These are phyloP conservation scores for Phytophthora fragariae DNA, from an alignment of 352 stramenopile genomes.

Conservation along the genomic window DNA sequence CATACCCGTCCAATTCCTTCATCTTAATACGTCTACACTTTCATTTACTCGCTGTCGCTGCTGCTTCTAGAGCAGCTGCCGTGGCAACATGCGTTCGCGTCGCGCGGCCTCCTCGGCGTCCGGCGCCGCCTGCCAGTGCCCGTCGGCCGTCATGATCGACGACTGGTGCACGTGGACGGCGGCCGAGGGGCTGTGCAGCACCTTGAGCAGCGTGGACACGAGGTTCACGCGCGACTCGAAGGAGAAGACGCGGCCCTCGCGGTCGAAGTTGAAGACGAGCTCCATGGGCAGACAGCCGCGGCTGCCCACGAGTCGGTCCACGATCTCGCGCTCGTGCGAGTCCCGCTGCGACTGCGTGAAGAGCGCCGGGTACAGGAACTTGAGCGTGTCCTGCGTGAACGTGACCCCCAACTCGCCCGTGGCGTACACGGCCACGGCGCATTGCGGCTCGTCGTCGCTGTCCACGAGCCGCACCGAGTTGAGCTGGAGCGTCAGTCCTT, in stretches of 20 bases:
- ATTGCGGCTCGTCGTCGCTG: constrained; percentile 33
- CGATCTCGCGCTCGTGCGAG: constrained; percentile 27
- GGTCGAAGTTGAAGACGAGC: constrained; percentile 81
- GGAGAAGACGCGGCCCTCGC: constrained; percentile 76
- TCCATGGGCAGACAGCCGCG: constrained; percentile 37
- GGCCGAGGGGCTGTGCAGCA: constrained; percentile 46
- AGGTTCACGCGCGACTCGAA: constrained; percentile 73
- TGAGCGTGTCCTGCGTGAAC: constrained; percentile 56
- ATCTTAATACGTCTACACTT: neutral
- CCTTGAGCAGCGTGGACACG: constrained; percentile 46
- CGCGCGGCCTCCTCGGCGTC: constrained; percentile 24
- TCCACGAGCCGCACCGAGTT: constrained; percentile 40
- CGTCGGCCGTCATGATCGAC: constrained; percentile 44
- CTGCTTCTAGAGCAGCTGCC: constrained; percentile 27
- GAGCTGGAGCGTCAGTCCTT: constrained; percentile 40
- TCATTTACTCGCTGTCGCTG: neutral
- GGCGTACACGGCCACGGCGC: constrained; percentile 48
- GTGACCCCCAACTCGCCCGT: constrained; percentile 43
- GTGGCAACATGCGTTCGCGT: constrained; percentile 29
- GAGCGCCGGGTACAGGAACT: constrained; percentile 57
- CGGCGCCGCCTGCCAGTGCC: constrained; percentile 46
- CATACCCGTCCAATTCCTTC: constrained; percentile 29
- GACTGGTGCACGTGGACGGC: constrained; percentile 44
- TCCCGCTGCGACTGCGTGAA: constrained; percentile 37
- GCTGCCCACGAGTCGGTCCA: constrained; percentile 39